Percentiles rank a stretch among this genome's conserved stretches.
These are phyloP conservation scores for Fusarium longipes DNA, from an alignment of 2,329 filamentous ascomycete species.

Conservation along the genomic window DNA sequence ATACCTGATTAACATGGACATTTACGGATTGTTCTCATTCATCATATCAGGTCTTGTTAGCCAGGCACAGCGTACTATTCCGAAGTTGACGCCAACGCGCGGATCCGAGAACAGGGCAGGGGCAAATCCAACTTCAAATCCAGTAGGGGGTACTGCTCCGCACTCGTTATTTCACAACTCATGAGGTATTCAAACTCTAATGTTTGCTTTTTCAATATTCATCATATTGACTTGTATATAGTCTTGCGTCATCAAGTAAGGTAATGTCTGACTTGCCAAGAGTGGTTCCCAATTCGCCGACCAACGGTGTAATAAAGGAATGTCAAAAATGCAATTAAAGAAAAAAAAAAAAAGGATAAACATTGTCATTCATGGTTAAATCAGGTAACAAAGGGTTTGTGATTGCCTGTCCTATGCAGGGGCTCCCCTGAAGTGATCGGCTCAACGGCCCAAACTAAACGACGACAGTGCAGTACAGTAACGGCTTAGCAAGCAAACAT, in stretches of 20 bases:
- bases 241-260: neutral
- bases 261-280: constrained; percentile 1
- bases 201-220: neutral
- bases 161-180: constrained; percentile 13
- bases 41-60: constrained; percentile 4
- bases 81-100: constrained; percentile 21
- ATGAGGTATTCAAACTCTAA: constrained; percentile 16
- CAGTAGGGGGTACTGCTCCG: constrained; percentile 2
- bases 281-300: constrained; percentile 14
- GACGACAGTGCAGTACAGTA: constrained; percentile 2
- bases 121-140: neutral
- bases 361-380: neutral
- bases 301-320: neutral
- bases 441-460: constrained; percentile 26
- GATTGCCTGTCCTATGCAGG: constrained; percentile 8
- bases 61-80: constrained; percentile 3
- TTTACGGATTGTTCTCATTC: neutral
- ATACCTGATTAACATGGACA: neutral
- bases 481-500: constrained; percentile 32
- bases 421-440: constrained; percentile 21
- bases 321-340: neutral
- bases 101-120: constrained; percentile 12
- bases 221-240: neutral
- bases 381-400: constrained; percentile 1
- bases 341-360: constrained; percentile 2